These are phyloP conservation scores for Polytrichum commune DNA, from an alignment of 225 moss, liverwort and hornwort species.

Conservation along the genomic window DNA sequence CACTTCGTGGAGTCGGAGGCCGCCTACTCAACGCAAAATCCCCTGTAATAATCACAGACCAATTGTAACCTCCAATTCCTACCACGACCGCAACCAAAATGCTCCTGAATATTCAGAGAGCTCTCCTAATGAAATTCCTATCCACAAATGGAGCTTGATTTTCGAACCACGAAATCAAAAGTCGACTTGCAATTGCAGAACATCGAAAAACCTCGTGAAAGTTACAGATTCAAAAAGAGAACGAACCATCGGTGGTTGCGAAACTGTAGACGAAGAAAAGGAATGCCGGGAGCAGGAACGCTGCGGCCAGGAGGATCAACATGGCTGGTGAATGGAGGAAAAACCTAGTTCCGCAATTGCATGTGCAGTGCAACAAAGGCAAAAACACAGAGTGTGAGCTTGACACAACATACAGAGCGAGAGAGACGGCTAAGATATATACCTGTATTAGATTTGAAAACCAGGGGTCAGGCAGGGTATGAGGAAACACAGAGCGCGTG, in stretches of 20 bases:
- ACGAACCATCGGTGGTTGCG: conserved; percentile 5
- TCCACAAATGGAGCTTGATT: no score
- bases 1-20: conserved; percentile 38
- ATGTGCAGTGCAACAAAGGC: not conserved
- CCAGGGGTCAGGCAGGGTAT: no score
- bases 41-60: conserved; percentile 12
- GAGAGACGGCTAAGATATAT: no score
- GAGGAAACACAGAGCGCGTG: no score
- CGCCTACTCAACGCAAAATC: conserved; percentile 50
- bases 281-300: not conserved
- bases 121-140: no score
- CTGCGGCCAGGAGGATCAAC: not conserved
- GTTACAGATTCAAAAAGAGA: not conserved
- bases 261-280: conserved; percentile 1
- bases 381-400: not conserved
- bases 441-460: no score
- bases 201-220: not conserved
- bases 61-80: not conserved
- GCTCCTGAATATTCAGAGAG: not conserved
- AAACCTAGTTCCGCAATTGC: not conserved
- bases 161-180: not conserved
- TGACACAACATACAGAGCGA: no score
- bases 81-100: not conserved
- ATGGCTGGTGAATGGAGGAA: not conserved
- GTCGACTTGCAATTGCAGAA: no score